Conservation (phyloP, 2,329 filamentous ascomycete species). For the Periconia sp. region DNA sequence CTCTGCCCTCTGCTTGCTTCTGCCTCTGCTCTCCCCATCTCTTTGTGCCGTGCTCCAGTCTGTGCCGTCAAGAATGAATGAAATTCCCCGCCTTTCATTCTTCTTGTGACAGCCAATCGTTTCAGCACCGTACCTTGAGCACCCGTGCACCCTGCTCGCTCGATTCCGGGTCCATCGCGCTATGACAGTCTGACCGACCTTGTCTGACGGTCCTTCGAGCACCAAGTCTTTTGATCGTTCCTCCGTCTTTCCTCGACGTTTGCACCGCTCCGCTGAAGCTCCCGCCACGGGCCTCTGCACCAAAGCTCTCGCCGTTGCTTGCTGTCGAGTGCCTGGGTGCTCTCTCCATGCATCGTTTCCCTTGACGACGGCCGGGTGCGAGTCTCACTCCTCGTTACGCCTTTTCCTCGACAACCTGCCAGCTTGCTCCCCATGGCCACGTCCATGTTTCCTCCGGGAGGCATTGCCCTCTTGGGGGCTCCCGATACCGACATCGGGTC, state of each 20-base stretch:
- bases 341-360: constrained; percentile 48
- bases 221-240: constrained; percentile 41
- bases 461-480: constrained; percentile 48
- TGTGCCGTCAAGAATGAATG: constrained; percentile 17
- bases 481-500: constrained; percentile 44
- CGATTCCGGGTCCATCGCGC: constrained; percentile 45
- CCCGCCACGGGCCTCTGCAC: constrained; percentile 31
- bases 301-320: constrained; percentile 33
- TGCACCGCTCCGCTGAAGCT: constrained; percentile 32
- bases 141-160: constrained; percentile 45
- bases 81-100: constrained; percentile 32
- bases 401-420: constrained; percentile 18
- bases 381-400: constrained; percentile 38
- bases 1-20: constrained; percentile 13
- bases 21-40: not conserved
- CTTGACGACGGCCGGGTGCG: constrained; percentile 44
- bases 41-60: not conserved
- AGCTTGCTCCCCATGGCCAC: constrained; percentile 35
- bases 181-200: constrained; percentile 45
- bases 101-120: constrained; percentile 47
- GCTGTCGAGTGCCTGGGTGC: constrained; percentile 42
- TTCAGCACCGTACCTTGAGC: constrained; percentile 45
- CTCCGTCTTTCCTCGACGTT: constrained; percentile 23
- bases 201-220: constrained; percentile 43
- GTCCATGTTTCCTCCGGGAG: constrained; percentile 28